A percentile compares a stretch with the other conserved stretches of the same genome.
phyloP scores from a whole-genome alignment of 1,139 yeast species.

The Sugiyamaella xylanicola region DNA sequence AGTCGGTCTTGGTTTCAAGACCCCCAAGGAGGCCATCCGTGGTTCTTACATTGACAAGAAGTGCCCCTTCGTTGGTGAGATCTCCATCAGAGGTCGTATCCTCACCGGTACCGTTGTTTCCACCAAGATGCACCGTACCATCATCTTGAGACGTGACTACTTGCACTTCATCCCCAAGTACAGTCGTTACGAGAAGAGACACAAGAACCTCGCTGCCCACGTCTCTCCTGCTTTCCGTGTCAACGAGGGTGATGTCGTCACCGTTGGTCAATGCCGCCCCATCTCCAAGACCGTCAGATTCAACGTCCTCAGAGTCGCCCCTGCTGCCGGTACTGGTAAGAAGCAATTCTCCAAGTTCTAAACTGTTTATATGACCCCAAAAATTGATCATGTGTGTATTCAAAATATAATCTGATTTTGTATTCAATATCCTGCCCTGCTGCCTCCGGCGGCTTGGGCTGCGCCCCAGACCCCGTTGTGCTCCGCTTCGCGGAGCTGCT shows the following conservation, averaged over 20 bases:
- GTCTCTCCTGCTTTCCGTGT: conserved; percentile 99
- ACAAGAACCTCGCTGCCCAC: conserved; percentile 99
- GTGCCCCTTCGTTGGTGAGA: conserved; percentile 97
- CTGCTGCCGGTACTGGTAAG: conserved; percentile 78
- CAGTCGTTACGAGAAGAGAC: conserved; percentile 99
- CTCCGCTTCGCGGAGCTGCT: neutral
- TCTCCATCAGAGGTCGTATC: conserved; percentile 99
- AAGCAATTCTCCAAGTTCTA: conserved; percentile 97
- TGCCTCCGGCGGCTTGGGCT: neutral
- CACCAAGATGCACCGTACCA: conserved; percentile 99
- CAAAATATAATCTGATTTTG: conserved; percentile 16
- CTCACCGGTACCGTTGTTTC: conserved; percentile 95
- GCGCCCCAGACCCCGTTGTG: neutral
- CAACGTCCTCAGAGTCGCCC: conserved; percentile 96
- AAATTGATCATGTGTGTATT: conserved; percentile 18
- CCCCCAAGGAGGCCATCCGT: conserved; percentile 98
- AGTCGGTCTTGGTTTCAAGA: conserved; percentile 99
- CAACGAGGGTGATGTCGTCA: conserved; percentile 97
- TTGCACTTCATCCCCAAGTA: conserved; percentile 99
- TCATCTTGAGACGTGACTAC: conserved; percentile 99
- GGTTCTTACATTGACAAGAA: conserved; percentile 99
- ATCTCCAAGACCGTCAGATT: conserved; percentile 99
- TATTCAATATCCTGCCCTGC: neutral
- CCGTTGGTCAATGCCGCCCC: conserved; percentile 99
- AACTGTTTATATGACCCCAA: conserved; percentile 34